Base-by-base conservation (phyloP, 345 rosid genomes). In the Salix dunnii region DNA sequence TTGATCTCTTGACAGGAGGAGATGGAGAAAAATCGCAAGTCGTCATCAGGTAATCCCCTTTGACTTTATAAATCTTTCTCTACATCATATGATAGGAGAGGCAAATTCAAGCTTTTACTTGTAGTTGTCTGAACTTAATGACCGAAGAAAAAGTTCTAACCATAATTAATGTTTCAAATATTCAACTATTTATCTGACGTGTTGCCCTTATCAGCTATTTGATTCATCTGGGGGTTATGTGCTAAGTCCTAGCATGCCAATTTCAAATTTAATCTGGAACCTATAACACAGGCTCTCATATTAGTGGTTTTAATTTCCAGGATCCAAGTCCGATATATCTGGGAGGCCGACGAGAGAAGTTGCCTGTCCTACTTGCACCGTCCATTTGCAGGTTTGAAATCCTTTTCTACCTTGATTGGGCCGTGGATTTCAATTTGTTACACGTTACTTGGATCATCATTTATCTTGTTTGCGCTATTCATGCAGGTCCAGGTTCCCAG, bases 341-440 rank as follows among this genome's bases (percentile, higher is more conserved):
- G 97, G 96, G 63, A 88, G 80, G 88, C 90, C 95, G 79, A 96
- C 90, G 97, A 92, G 88, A 80, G 99, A 96, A 88, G 97, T 96
- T 78, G 98, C 90, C 42, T 94, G 99, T 84, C 99, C 99, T 48
- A 96, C 91, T 30, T 96, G 99, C 84, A 96, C 99, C 5, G 97
- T 96, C 55, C 99, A 92, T 85, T 85, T 94, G 78, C 98, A 96
- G 98, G 99, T 93, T 55, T 67, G 85, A 70, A 71, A 78, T 72
- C 58, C 62, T 61, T 63, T 4, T 66, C 40, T 6, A 25, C 11
- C 18, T 1, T 75, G 65, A 10, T 63, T 18, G 51, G 25, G 20
- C 25, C 2, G 12, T 30, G 16, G 51, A 5, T 40, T 31, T 74
- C 43, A 9, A 38, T 48, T n/a, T 40, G 16, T 18, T 12, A 31